Percentiles rank a stretch among this genome's conserved stretches.
These are phyloP conservation scores for Pisolithus thermaeus DNA, from an alignment of 1,284 basidiomycete genomes.

Conservation along the genomic window DNA sequence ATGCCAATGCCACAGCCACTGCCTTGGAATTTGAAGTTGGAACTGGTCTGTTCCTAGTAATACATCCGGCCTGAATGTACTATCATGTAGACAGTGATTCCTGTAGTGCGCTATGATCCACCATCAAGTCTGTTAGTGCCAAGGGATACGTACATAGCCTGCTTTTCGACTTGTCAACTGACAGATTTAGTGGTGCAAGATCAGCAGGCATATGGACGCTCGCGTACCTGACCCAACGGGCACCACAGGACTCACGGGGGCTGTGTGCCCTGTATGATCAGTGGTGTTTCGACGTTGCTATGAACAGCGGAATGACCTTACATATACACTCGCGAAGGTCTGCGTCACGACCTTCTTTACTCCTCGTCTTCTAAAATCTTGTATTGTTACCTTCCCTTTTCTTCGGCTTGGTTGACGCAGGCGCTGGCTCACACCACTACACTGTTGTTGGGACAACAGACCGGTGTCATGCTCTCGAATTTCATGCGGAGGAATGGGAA, in stretches of 20 bases:
- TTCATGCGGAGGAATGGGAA: constrained; percentile 26
- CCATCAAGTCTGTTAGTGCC: too few species aligned
- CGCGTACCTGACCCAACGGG: not conserved
- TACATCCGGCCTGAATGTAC: too few species aligned
- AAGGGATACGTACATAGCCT: too few species aligned
- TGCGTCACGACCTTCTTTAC: not conserved
- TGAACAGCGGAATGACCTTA: constrained; percentile 10
- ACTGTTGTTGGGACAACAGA: not conserved
- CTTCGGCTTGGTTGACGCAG: not conserved
- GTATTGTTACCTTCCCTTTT: not conserved
- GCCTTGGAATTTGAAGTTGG: too few species aligned
- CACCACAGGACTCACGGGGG: not conserved
- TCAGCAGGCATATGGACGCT: not conserved
- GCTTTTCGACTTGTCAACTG: not conserved
- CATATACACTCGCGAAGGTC: not conserved
- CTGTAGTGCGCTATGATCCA: too few species aligned
- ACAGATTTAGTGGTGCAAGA: not conserved
- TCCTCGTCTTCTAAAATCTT: not conserved
- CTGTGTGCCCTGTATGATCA: not conserved
- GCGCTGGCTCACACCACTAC: not conserved
- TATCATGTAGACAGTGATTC: too few species aligned
- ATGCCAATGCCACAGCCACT: too few species aligned
- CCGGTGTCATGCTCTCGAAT: constrained; percentile 19
- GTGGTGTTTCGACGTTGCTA: constrained; percentile 10
- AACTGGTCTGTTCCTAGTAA: too few species aligned